Conservation (phyloP, 2,329 filamentous ascomycete species). For the Talaromyces sp. region DNA sequence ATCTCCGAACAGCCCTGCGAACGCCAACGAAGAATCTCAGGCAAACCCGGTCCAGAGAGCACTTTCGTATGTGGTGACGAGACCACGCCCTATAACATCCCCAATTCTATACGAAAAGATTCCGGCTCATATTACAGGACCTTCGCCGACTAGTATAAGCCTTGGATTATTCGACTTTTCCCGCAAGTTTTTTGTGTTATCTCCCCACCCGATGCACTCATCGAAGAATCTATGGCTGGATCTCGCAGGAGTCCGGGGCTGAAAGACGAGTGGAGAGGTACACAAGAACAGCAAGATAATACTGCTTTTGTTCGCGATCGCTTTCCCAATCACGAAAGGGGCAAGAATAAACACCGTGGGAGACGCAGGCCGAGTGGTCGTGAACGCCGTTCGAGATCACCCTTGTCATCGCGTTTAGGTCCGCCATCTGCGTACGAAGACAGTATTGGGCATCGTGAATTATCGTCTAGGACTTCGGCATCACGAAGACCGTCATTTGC, state of each 20-base stretch:
- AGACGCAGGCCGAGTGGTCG: constrained; percentile 31
- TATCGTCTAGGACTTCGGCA: constrained; percentile 24
- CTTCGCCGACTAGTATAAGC: background rate
- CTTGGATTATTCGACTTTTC: background rate
- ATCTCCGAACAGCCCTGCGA: constrained; percentile 12
- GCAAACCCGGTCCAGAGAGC: background rate
- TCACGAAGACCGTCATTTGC: constrained; percentile 22
- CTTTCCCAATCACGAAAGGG: constrained; percentile 28
- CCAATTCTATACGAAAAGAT: background rate
- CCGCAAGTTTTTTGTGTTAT: background rate
- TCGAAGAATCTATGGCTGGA: constrained; percentile 47
- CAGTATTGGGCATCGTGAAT: constrained; percentile 29
- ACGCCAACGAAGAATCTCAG: constrained; percentile 11
- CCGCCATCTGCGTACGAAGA: constrained; percentile 24
- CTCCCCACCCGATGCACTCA: constrained; percentile 39
- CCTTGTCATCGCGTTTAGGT: constrained; percentile 33
- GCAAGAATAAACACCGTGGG: constrained; percentile 21
- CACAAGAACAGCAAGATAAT: constrained; percentile 40
- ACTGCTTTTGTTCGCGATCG: constrained; percentile 37
- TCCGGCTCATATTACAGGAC: background rate
- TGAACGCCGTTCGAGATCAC: constrained; percentile 41
- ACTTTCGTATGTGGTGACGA: constrained; percentile 6
- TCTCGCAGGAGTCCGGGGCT: constrained; percentile 48
- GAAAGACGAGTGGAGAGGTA: constrained; percentile 50
- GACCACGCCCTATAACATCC: constrained; percentile 7